These are phyloP conservation scores for Stephanodiscus triporus DNA, from an alignment of 108 stramenopile species.

Conservation along the genomic window DNA sequence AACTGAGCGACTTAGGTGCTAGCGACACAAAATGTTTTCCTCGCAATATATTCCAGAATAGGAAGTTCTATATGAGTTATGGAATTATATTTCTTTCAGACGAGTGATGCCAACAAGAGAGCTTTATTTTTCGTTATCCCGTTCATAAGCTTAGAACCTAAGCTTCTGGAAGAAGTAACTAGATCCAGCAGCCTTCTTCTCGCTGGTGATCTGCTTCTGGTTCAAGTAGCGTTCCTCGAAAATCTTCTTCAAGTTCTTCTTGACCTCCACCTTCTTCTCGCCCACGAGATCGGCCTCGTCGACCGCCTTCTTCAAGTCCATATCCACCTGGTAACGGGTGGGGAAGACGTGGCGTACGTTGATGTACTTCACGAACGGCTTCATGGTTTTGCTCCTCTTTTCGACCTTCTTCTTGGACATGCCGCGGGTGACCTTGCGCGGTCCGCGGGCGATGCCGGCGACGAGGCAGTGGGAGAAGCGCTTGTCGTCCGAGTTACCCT, in stretches of 20 bases:
- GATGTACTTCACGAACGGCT: conserved; percentile 99
- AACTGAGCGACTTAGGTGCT: no score
- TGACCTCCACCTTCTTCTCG: conserved; percentile 80
- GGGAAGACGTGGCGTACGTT: conserved; percentile 99
- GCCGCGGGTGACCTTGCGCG: conserved; percentile 95
- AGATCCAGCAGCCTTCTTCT: conserved; percentile 96
- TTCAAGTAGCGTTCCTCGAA: conserved; percentile 94
- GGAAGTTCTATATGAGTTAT: no score
- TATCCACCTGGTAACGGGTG: conserved; percentile 97
- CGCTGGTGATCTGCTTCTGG: conserved; percentile 90
- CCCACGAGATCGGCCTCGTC: conserved; percentile 90
- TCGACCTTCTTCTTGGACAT: conserved; percentile 97
- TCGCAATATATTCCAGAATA: no score
- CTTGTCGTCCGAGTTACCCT: conserved; percentile 90
- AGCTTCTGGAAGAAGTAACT: conserved; percentile 97
- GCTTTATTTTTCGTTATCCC: conserved; percentile 3
- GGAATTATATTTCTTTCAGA: not conserved
- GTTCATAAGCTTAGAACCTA: conserved; percentile 80
- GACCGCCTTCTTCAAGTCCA: conserved; percentile 95
- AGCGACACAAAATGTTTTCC: no score
- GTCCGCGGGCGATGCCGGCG: conserved; percentile 95
- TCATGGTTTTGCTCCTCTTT: conserved; percentile 93
- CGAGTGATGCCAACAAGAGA: not conserved
- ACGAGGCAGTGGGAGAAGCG: conserved; percentile 97
- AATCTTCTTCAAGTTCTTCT: conserved; percentile 96